phyloP scores from a whole-genome alignment of 257 asterid genomes.

The Verbena officinalis region DNA sequence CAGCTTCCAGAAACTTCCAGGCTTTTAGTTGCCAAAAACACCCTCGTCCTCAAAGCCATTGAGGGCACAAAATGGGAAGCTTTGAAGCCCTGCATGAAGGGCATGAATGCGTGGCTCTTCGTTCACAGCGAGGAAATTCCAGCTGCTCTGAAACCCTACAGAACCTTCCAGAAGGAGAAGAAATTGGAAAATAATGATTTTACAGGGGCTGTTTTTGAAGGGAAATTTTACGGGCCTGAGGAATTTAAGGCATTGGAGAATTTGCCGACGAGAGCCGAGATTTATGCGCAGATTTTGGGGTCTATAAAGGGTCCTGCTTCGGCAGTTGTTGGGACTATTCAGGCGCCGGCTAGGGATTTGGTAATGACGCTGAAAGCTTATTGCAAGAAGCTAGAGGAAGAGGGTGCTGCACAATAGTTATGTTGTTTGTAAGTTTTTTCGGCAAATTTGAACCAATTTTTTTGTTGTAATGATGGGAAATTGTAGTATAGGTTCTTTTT shows the following conservation, averaged over 20 bases:
- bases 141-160: conserved; percentile 86
- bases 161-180: conserved; percentile 81
- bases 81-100: conserved; percentile 87
- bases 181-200: conserved; percentile 83
- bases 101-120: conserved; percentile 96
- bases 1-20: conserved; percentile 78
- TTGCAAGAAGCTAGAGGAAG: conserved; percentile 85
- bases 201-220: conserved; percentile 92
- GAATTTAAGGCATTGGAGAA: conserved; percentile 76
- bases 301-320: conserved; percentile 84
- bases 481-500: conserved; percentile 31
- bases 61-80: conserved; percentile 88
- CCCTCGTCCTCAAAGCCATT: conserved; percentile 82
- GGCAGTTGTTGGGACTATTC: conserved; percentile 87
- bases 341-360: conserved; percentile 92
- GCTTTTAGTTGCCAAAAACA: conserved; percentile 86
- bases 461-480: background rate
- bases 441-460: conserved; percentile 16
- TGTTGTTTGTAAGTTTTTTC: conserved; percentile 28
- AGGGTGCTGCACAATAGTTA: conserved; percentile 45
- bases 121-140: conserved; percentile 92
- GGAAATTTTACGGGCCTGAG: conserved; percentile 75
- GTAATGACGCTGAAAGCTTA: conserved; percentile 70
- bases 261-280: conserved; percentile 78
- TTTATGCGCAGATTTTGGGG: conserved; percentile 76